Base-by-base conservation (phyloP, 495 filamentous ascomycete genomes). In the Penicillium psychrofluorescens region DNA sequence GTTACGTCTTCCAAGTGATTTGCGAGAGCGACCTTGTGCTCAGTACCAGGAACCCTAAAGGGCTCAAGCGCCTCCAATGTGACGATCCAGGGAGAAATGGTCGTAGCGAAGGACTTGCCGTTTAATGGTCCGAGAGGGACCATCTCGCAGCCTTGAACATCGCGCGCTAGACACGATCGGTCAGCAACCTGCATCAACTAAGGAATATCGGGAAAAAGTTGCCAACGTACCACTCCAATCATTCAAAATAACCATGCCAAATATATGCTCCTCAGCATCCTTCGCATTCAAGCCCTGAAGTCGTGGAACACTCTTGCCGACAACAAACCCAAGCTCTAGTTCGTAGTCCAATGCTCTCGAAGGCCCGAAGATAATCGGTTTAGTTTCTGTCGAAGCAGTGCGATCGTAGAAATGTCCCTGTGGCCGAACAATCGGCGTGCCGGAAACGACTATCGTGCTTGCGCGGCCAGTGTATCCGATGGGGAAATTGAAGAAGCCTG, bases 191-290 rank as follows among this genome's bases (percentile, higher is more conserved):
- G 29, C n/a, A 8, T n/a, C 41, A 16, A 42, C 11, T 15, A 22
- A 32, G 8, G 33, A 12, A 38, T 40, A 22, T 12, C 33, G 13
- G 29, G 27, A 46, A 44, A 44, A 5, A 37, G 15, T 83, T 22
- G 88, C 75, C 53, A 84, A 86, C 50, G 83, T 62, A 43, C 86
- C 85, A 54, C 79, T 86, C 89, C 89, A 95, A 56, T 95, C 88
- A 60, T 95, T 95, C 64, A 95, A 63, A 40, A 95, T 62, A 6
- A 95, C 88, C 33, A 88, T 72, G 1, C 89, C 89, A 59, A 95
- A 92, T n/a, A 95, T 71, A 54, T 76, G 61, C 27, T 86, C 77
- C 30, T 81, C 77, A 1, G 89, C 89, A 35, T 84, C 65, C 16
- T 47, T 53, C 0, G 61, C 57, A 11, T 48, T 49, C 13, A 65